These are phyloP conservation scores for Colletotrichum abscissum DNA, from an alignment of 2,329 filamentous ascomycete species.

Conservation along the genomic window DNA sequence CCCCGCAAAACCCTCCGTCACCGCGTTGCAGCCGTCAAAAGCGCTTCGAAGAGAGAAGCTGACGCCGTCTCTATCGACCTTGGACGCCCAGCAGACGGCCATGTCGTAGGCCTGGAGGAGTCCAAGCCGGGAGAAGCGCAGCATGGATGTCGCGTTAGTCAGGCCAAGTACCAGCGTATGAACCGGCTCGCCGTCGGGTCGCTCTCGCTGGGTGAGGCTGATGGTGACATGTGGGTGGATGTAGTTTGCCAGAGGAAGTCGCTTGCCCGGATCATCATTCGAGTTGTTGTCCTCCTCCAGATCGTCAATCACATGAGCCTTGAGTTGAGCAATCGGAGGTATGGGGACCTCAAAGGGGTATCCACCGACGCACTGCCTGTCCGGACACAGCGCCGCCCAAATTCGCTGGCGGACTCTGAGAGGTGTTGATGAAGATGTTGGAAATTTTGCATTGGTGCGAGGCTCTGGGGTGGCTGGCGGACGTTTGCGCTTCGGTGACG, in stretches of 20 bases:
- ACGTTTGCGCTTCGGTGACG: not conserved
- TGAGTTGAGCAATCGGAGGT: not conserved
- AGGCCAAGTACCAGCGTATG: not conserved
- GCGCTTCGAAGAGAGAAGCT: not conserved
- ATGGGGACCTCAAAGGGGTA: not conserved
- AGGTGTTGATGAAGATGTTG: not conserved
- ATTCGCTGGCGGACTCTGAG: not conserved
- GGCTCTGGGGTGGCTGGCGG: not conserved
- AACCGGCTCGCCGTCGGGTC: not conserved
- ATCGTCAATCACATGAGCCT: not conserved
- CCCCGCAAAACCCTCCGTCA: not conserved
- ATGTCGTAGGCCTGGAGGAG: conserved; percentile 12
- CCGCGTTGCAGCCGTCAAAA: not conserved
- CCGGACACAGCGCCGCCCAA: not conserved
- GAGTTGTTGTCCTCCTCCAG: not conserved
- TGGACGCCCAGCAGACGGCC: conserved; percentile 2
- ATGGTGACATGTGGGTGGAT: not conserved
- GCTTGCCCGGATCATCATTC: not conserved
- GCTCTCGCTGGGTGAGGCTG: not conserved
- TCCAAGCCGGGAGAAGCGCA: conserved; percentile 1
- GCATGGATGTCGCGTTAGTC: not conserved
- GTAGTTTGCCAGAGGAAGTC: not conserved
- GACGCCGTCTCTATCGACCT: not conserved
- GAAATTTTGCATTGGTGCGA: not conserved
- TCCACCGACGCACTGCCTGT: not conserved